Evolutionary conservation across 176 grass and related monocot species (phyloP), one percentile per base, ranked within the genome.

Genomic region (Typha latifolia): DNA sequence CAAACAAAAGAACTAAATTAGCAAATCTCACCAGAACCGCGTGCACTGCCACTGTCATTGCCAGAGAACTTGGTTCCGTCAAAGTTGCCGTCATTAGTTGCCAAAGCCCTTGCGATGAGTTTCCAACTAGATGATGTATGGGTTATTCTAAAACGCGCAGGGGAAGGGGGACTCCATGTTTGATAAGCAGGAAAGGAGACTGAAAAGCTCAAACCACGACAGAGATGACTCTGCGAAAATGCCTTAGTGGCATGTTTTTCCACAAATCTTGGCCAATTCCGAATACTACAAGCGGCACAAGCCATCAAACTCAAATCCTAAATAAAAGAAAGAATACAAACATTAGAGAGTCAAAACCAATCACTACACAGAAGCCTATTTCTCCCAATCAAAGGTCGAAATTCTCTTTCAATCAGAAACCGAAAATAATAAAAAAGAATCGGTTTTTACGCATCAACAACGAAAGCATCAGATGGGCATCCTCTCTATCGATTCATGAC

Each of bases 221-320:
- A 64, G 51, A 68, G 15, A 27, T 59, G 13, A 68, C 16, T 67
- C 47, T 11, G 31, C 15, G 19, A 31, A 63, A 37, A 23, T 37
- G 0, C 21, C 16, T 10, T 62, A 32, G 50, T 26, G 22, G 29
- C 12, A 51, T 51, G 47, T 3, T 16, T 55, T 24, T 62, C 62
- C 14, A 57, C 34, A 16, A 87, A 66, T 51, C 67, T 79, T 51
- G 78, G 72, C 26, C 70, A 67, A 4, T 59, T 34, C 47, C 69
- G 69, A 23, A 69, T 47, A 23, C 56, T 72, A 52, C 52, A 80
- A 71, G 79, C 48, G 48, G 72, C 32, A 48, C 70, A 87, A 49
- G 87, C 79, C 91, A 96, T 96, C 57, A 56, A 47, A 55, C 31
- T 15, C 29, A 9, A 18, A 47, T 67, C 27, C 52, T 21, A 57